Conservation (phyloP, 2,329 filamentous ascomycete species). For the Sphaerulina vaccinii region DNA sequence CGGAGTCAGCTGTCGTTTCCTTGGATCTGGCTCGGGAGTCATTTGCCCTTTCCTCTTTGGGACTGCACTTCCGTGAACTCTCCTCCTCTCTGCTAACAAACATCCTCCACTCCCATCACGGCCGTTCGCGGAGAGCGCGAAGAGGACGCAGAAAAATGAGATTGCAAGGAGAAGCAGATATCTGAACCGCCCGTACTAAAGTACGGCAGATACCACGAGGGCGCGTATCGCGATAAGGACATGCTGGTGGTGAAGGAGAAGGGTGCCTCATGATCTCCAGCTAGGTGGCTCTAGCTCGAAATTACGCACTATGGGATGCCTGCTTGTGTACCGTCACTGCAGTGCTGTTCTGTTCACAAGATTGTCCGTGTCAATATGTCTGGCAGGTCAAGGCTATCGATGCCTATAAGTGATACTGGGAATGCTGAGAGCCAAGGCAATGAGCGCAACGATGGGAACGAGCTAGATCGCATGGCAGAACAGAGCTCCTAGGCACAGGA, state of each 20-base stretch:
- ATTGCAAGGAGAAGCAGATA: too few relatives aligned
- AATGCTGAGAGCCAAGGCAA: too few relatives aligned
- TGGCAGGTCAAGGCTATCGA: too few relatives aligned
- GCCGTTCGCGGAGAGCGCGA: too few relatives aligned
- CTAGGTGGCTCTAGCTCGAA: constrained; percentile 13
- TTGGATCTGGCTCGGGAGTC: background rate
- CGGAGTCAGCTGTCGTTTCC: background rate
- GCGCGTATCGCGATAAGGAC: constrained; percentile 19
- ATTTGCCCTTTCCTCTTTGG: constrained; percentile 1
- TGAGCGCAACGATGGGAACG: too few relatives aligned
- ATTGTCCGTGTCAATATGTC: too few relatives aligned
- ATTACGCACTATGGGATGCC: constrained; percentile 13
- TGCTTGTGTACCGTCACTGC: too few relatives aligned
- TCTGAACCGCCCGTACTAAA: too few relatives aligned
- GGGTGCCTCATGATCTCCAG: constrained; percentile 12
- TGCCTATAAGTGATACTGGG: too few relatives aligned
- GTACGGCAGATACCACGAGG: background rate
- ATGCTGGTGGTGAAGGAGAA: background rate
- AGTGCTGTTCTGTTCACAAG: too few relatives aligned
- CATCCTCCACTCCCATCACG: background rate
- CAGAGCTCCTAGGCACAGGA: background rate
- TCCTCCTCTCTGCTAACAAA: background rate
- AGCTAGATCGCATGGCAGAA: background rate
- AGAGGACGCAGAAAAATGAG: too few relatives aligned
- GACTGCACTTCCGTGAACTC: background rate